Conservation (phyloP, 2,329 filamentous ascomycete species). For the Fusarium sambucinum region DNA sequence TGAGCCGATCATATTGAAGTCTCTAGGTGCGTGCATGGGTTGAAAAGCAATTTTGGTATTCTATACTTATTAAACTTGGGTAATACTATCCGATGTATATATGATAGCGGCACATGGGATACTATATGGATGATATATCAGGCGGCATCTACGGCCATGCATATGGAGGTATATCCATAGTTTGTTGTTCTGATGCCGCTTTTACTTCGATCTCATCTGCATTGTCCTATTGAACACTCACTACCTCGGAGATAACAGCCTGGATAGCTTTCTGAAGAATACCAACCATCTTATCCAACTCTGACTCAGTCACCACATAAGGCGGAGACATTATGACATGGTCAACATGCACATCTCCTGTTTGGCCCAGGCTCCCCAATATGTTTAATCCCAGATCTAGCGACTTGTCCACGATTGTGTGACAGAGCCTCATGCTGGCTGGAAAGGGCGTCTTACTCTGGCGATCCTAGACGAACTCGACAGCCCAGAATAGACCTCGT, state of each 20-base stretch:
- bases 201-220: neutral
- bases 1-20: neutral
- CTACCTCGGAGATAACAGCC: neutral
- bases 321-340: slow-evolving; percentile 10
- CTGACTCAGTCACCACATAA: slow-evolving; percentile 1
- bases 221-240: neutral
- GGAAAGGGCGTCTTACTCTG: neutral
- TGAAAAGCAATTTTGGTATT: neutral
- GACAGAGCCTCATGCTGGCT: neutral
- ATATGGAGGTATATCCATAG: neutral
- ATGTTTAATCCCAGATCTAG: slow-evolving; percentile 4
- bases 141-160: too few relatives aligned
- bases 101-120: too few relatives aligned
- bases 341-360: slow-evolving; percentile 4
- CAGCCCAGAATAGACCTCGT: slow-evolving; percentile 13
- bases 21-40: neutral
- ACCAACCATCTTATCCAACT: neutral
- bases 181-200: too few relatives aligned
- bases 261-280: neutral
- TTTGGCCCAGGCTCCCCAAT: slow-evolving; percentile 8
- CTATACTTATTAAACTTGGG: too few relatives aligned
- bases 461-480: slow-evolving; percentile 10
- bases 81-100: neutral
- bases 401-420: neutral
- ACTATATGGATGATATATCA: neutral